Conservation (phyloP, 2,329 filamentous ascomycete species). For the Pleoardoris graminearum region DNA sequence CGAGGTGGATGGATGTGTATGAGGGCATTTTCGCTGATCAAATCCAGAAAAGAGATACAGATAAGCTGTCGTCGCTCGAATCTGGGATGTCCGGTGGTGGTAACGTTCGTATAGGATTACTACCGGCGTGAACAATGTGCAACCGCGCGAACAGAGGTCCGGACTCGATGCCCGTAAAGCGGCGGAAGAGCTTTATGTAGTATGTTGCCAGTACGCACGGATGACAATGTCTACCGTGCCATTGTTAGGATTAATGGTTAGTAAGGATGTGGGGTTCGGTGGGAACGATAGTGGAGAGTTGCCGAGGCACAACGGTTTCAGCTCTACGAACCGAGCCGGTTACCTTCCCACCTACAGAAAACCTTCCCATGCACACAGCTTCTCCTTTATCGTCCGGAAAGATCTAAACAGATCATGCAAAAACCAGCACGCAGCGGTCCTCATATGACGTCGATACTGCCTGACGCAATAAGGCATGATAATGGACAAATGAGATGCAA, state of each 20-base stretch:
- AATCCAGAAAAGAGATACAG: no score
- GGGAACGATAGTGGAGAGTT: conserved; percentile 14
- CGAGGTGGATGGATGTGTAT: conserved; percentile 59
- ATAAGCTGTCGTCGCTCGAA: not conserved
- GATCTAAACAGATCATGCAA: no score
- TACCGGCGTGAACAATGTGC: no score
- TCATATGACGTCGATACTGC: no score
- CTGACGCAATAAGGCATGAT: no score
- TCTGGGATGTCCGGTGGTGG: not conserved
- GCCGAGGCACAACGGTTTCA: conserved; percentile 11
- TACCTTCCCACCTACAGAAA: no score
- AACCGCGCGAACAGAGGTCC: not conserved
- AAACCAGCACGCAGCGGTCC: no score
- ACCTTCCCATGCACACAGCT: no score
- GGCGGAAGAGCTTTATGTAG: conserved; percentile 1
- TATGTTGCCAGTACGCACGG: conserved; percentile 8
- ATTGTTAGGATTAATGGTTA: not conserved
- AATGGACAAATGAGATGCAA: no score
- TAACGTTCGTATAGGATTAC: no score
- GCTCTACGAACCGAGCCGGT: not conserved
- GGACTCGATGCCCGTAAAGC: not conserved
- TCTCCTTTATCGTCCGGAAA: no score
- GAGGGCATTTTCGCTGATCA: conserved; percentile 38
- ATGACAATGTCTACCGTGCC: conserved; percentile 10
- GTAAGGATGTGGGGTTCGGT: conserved; percentile 14